A percentile compares a stretch with the other conserved stretches of the same genome.
phyloP scores from a whole-genome alignment of 2,329 filamentous ascomycete genomes.

The Xylariaceae sp. region DNA sequence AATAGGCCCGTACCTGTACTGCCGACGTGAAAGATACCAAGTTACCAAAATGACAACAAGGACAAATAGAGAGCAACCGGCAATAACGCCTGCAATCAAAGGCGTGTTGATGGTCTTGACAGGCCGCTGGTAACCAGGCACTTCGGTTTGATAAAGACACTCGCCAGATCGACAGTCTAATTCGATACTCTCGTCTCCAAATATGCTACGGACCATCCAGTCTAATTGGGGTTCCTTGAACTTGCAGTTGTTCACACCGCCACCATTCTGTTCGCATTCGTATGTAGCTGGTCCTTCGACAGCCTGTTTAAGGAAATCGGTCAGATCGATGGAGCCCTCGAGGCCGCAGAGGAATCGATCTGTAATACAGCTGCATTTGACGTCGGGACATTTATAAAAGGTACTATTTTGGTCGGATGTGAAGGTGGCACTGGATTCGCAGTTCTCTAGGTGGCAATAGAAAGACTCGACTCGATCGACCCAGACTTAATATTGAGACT shows the following conservation, averaged over 20 bases:
- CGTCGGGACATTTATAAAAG: conserved; percentile 75
- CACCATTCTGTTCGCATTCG: conserved; percentile 61
- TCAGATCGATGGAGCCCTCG: conserved; percentile 83
- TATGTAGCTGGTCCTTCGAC: conserved; percentile 89
- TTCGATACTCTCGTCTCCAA: conserved; percentile 85
- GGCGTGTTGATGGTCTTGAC: conserved; percentile 96
- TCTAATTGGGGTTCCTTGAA: conserved; percentile 95
- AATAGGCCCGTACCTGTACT: conserved; percentile 64
- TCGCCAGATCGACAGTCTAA: conserved; percentile 80
- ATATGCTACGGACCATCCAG: conserved; percentile 77
- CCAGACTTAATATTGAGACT: conserved; percentile 61
- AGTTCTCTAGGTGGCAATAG: conserved; percentile 84
- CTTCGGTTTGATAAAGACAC: conserved; percentile 86
- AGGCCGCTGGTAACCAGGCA: conserved; percentile 83
- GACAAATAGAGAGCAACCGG: conserved; percentile 76
- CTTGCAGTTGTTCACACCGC: conserved; percentile 60
- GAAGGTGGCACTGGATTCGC: conserved; percentile 65
- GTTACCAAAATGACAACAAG: conserved; percentile 77
- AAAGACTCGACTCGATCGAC: conserved; percentile 91
- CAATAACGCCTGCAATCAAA: conserved; percentile 89
- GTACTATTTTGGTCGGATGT: conserved; percentile 71
- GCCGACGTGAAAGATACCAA: conserved; percentile 83
- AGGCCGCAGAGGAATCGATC: conserved; percentile 93
- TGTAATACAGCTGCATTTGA: conserved; percentile 81
- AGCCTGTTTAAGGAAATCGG: conserved; percentile 74